phyloP scores from a whole-genome alignment of 495 filamentous ascomycete genomes.

The Penicillium verhagenii region DNA sequence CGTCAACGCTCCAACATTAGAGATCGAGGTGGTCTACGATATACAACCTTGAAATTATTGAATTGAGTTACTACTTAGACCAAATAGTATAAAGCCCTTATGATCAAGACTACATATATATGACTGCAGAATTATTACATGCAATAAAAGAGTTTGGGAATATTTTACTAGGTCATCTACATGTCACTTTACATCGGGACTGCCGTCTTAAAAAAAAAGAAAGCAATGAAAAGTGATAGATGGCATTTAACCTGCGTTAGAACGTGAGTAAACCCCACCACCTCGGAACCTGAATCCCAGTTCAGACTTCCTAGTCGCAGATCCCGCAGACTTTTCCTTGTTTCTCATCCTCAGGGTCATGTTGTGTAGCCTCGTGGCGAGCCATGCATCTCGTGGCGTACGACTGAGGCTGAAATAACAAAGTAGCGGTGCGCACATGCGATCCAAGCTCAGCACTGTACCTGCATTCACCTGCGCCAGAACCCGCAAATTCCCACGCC shows the following conservation, averaged over 20 bases:
- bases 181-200: background rate
- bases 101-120: background rate
- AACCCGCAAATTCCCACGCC: conserved; percentile 3
- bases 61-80: background rate
- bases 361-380: conserved; percentile 17
- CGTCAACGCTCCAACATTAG: background rate
- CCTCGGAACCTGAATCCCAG: background rate
- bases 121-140: background rate
- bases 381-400: conserved; percentile 4
- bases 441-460: conserved; percentile 8
- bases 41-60: background rate
- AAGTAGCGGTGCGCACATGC: background rate
- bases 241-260: background rate
- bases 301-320: background rate
- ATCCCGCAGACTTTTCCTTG: background rate
- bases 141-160: no score
- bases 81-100: background rate
- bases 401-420: conserved; percentile 19
- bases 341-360: conserved; percentile 2
- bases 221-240: background rate
- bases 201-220: background rate
- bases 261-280: background rate
- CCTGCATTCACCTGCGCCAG: conserved; percentile 23
- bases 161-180: no score
- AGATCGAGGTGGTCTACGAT: background rate